Evolutionary conservation across 2,329 filamentous ascomycete species (phyloP).

Genomic region (Huntiella decipiens): DNA sequence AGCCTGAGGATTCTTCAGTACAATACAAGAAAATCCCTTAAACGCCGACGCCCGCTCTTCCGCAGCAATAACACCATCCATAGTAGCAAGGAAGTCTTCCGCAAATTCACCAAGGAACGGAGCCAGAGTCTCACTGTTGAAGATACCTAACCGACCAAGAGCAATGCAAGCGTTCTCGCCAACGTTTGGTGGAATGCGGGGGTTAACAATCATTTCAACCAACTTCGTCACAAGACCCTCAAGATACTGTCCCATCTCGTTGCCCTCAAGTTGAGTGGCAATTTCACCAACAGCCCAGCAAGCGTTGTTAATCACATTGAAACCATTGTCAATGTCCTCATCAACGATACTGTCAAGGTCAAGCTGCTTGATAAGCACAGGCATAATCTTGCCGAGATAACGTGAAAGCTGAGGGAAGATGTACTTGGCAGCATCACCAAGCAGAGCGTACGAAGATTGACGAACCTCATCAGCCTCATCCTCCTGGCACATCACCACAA

Average conservation of each 20-base stretch:
- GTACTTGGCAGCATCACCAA: slow-evolving; percentile 88
- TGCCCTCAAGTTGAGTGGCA: slow-evolving; percentile 50
- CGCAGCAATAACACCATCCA: slow-evolving; percentile 69
- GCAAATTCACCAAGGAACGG: slow-evolving; percentile 66
- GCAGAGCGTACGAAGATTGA: slow-evolving; percentile 84
- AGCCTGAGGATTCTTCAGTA: slow-evolving; percentile 71
- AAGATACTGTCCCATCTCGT: slow-evolving; percentile 58
- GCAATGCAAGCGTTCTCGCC: slow-evolving; percentile 91
- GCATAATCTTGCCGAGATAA: slow-evolving; percentile 54
- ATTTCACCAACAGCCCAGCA: slow-evolving; percentile 96
- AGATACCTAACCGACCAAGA: slow-evolving; percentile 67
- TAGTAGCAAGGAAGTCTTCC: slow-evolving; percentile 59
- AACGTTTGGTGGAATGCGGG: slow-evolving; percentile 67
- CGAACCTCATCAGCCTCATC: slow-evolving; percentile 81
- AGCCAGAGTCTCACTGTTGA: slow-evolving; percentile 57
- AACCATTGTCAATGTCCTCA: slow-evolving; percentile 66
- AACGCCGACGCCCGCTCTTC: slow-evolving; percentile 92
- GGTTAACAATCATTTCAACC: slow-evolving; percentile 66
- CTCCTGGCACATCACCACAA: slow-evolving; percentile 81
- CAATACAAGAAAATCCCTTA: slow-evolving; percentile 70
- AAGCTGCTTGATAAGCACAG: slow-evolving; percentile 69
- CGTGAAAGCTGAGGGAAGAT: slow-evolving; percentile 66
- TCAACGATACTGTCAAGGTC: slow-evolving; percentile 60
- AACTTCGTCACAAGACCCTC: slow-evolving; percentile 60
- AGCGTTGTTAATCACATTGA: slow-evolving; percentile 92